A percentile compares a stretch with the other conserved stretches of the same genome.
Evolutionary conservation across 2,329 filamentous ascomycete species (phyloP).

Genomic region (Colletotrichum costaricense): DNA sequence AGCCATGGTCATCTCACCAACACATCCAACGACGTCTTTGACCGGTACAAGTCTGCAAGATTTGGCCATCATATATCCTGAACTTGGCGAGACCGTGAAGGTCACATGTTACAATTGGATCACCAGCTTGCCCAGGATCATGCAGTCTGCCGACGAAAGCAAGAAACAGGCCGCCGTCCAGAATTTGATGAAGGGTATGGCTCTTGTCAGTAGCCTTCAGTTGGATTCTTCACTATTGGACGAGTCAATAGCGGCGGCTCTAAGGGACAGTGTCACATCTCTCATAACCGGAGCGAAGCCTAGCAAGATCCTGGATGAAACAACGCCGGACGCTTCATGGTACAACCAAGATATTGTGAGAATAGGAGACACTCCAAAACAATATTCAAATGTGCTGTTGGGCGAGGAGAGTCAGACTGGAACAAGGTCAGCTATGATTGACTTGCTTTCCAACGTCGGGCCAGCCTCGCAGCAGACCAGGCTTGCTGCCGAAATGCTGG

Average conservation of each 20-base stretch:
- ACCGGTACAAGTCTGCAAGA: constrained; percentile 66
- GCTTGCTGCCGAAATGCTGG: constrained; percentile 74
- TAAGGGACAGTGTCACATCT: constrained; percentile 78
- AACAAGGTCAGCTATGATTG: constrained; percentile 67
- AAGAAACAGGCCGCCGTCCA: constrained; percentile 77
- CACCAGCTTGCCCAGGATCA: constrained; percentile 80
- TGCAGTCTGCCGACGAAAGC: constrained; percentile 87
- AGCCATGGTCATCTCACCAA: constrained; percentile 74
- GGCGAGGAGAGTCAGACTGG: constrained; percentile 73
- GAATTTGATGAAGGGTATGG: constrained; percentile 80
- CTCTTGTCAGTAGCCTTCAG: constrained; percentile 71
- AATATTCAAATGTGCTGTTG: constrained; percentile 72
- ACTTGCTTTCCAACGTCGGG: constrained; percentile 67
- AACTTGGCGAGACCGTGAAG: constrained; percentile 74
- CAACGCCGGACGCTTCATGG: constrained; percentile 42
- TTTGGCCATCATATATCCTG: constrained; percentile 70
- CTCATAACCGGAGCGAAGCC: constrained; percentile 50
- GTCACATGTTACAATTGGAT: constrained; percentile 84
- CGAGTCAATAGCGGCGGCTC: constrained; percentile 72
- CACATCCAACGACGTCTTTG: constrained; percentile 52
- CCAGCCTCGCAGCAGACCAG: constrained; percentile 68
- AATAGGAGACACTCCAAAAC: constrained; percentile 35
- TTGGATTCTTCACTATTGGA: constrained; percentile 75
- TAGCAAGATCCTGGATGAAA: constrained; percentile 46
- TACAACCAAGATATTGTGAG: constrained; percentile 43